Conservation (phyloP, 257 asterid genomes). For the Vinca minor region DNA sequence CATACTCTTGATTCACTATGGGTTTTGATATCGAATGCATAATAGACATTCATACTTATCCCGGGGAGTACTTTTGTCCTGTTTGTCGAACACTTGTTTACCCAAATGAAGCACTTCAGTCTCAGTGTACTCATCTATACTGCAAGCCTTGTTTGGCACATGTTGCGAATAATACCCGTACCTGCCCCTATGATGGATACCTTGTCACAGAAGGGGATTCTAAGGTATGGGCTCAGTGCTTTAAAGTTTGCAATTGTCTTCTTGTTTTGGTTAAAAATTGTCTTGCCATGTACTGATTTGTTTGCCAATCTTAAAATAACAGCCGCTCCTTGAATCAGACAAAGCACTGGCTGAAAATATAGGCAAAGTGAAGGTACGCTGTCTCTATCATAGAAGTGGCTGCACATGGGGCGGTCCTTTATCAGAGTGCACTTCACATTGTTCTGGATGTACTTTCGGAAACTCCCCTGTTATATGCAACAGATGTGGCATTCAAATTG, state of each 20-base stretch:
- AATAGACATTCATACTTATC: conserved; percentile 66
- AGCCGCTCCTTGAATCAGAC: conserved; percentile 68
- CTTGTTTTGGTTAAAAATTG: conserved; percentile 17
- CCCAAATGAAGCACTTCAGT: conserved; percentile 81
- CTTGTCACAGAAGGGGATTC: conserved; percentile 79
- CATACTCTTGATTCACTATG: conserved; percentile 33
- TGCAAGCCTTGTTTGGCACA: conserved; percentile 86
- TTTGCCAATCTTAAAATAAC: conserved; percentile 19
- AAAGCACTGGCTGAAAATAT: conserved; percentile 63
- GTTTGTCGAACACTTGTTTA: conserved; percentile 89
- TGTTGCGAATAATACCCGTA: conserved; percentile 60
- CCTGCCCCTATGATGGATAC: conserved; percentile 96
- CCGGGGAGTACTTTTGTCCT: conserved; percentile 92
- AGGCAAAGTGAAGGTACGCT: conserved; percentile 77
- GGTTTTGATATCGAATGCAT: conserved; percentile 92
- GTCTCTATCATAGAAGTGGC: conserved; percentile 81
- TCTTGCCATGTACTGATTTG: conserved; percentile 15
- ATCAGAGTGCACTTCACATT: conserved; percentile 65
- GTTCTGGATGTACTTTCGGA: conserved; percentile 71
- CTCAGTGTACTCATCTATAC: conserved; percentile 86
- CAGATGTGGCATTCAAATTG: conserved; percentile 74
- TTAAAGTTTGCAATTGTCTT: conserved; percentile 5
- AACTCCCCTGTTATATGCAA: conserved; percentile 83
- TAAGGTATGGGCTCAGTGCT: conserved; percentile 40
- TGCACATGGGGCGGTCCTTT: conserved; percentile 90